Conservation (phyloP, 768 basidiomycete species). For the Mycena kentingensis region DNA sequence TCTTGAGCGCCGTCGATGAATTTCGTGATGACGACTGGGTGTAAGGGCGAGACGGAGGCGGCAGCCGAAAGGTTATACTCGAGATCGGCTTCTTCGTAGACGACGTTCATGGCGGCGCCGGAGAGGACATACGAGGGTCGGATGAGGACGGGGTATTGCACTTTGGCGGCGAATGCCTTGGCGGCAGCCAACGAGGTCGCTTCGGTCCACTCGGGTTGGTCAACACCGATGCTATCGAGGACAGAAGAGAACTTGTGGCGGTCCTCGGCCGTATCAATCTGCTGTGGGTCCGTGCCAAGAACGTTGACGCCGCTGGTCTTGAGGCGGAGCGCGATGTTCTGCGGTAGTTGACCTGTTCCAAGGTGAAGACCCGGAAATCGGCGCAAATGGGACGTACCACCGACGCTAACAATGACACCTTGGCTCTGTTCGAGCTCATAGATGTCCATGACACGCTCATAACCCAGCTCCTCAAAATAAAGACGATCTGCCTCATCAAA, state of each 20-base stretch:
- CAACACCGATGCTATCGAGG: constrained; percentile 91
- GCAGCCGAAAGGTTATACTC: constrained; percentile 97
- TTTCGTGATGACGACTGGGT: constrained; percentile 98
- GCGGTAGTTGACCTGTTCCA: constrained; percentile 84
- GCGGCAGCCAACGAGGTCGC: constrained; percentile 87
- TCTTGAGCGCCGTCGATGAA: constrained; percentile 98
- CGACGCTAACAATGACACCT: constrained; percentile 95
- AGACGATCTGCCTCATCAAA: constrained; percentile 99
- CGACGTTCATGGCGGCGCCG: constrained; percentile 99
- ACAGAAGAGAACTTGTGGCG: constrained; percentile 99
- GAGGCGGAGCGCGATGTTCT: constrained; percentile 96
- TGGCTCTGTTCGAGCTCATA: constrained; percentile 93
- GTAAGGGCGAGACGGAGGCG: constrained; percentile 91
- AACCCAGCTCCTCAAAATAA: constrained; percentile 98
- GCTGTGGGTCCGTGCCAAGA: constrained; percentile 91
- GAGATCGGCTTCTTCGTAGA: constrained; percentile 85
- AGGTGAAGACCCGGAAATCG: constrained; percentile 8
- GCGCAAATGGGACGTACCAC: constrained; percentile 62
- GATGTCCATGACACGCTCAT: constrained; percentile 99
- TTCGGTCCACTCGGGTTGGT: constrained; percentile 96
- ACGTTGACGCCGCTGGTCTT: constrained; percentile 91
- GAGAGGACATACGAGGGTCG: constrained; percentile 98
- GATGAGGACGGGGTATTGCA: constrained; percentile 95
- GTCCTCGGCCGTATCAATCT: constrained; percentile 97
- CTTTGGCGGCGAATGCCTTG: constrained; percentile 85